Evolutionary conservation across 805 yeast genomes (phyloP).

Genomic region (Kodamaea hsintzibuensis): DNA sequence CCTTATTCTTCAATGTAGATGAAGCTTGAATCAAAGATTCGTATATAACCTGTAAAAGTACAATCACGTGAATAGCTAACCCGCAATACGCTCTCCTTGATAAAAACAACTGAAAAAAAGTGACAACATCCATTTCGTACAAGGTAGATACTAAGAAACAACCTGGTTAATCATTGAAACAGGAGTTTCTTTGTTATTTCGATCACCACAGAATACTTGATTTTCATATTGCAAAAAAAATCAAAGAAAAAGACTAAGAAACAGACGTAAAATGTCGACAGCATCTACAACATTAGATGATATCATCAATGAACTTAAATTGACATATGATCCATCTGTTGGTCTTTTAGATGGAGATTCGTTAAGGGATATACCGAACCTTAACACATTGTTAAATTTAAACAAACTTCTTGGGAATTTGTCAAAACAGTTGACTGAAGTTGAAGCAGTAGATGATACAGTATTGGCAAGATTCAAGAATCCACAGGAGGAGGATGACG

Average conservation of each 20-base stretch:
- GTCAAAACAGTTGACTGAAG: slow-evolving; percentile 36
- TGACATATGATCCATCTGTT: slow-evolving; percentile 57
- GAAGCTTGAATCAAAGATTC: too few relatives aligned
- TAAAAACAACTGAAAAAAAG: slow-evolving; percentile 1
- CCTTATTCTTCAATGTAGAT: too few relatives aligned
- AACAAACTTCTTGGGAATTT: slow-evolving; percentile 44
- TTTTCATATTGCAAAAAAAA: background rate
- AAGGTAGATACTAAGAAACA: background rate
- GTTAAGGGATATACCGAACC: slow-evolving; percentile 42
- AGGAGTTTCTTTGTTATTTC: background rate
- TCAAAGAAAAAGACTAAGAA: background rate
- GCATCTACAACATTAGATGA: slow-evolving; percentile 49
- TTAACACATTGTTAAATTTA: slow-evolving; percentile 45
- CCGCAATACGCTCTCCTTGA: background rate
- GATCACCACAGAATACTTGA: background rate
- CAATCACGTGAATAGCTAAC: background rate
- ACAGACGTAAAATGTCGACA: slow-evolving; percentile 12
- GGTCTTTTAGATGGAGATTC: slow-evolving; percentile 65
- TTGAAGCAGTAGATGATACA: slow-evolving; percentile 31
- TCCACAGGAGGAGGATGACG: slow-evolving; percentile 9
- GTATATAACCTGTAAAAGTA: background rate
- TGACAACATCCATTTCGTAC: background rate
- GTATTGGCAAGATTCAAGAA: slow-evolving; percentile 16
- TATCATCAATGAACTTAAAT: slow-evolving; percentile 51
- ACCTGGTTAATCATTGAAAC: background rate